Conservation (phyloP, 2,329 filamentous ascomycete genomes). For the Hypoxylon sp. region DNA sequence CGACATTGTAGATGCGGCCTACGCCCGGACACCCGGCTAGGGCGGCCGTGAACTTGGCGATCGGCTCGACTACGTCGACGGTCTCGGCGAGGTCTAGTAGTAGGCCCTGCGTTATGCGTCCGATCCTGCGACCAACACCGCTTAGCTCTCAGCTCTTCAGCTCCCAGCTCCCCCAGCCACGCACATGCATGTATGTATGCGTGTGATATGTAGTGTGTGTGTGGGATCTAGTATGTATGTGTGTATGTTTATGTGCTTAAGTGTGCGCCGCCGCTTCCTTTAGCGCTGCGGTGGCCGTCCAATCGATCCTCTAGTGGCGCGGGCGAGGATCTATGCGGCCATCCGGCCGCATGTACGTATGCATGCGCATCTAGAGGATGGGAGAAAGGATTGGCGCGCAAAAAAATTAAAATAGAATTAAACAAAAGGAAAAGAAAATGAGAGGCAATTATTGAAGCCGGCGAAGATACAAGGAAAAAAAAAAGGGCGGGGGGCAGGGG, state of each 20-base stretch:
- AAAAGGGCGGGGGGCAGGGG: neutral
- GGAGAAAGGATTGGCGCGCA: slow-evolving; percentile 4
- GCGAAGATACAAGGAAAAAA: neutral
- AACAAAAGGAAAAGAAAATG: neutral
- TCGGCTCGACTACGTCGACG: slow-evolving; percentile 89
- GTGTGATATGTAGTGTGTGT: neutral
- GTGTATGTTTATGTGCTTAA: neutral
- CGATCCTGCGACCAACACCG: slow-evolving; percentile 72
- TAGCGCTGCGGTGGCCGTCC: neutral
- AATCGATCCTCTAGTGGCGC: neutral
- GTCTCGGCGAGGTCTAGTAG: slow-evolving; percentile 77
- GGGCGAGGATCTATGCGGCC: neutral
- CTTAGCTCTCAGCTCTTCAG: slow-evolving; percentile 1
- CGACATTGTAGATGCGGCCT: slow-evolving; percentile 76
- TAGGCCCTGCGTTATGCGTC: slow-evolving; percentile 83
- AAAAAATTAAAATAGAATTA: slow-evolving; percentile 8
- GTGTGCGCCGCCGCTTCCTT: slow-evolving; percentile 1
- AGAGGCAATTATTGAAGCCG: no score
- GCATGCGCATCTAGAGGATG: no score
- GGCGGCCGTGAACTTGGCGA: slow-evolving; percentile 81
- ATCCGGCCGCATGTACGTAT: neutral
- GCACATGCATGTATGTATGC: slow-evolving; percentile 10
- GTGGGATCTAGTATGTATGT: neutral
- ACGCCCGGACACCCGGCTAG: slow-evolving; percentile 72
- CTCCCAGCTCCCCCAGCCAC: no score